A percentile compares a stretch with the other conserved stretches of the same genome.
Conservation (phyloP, 306 rosid genomes). For the Datisca glomerata region DNA sequence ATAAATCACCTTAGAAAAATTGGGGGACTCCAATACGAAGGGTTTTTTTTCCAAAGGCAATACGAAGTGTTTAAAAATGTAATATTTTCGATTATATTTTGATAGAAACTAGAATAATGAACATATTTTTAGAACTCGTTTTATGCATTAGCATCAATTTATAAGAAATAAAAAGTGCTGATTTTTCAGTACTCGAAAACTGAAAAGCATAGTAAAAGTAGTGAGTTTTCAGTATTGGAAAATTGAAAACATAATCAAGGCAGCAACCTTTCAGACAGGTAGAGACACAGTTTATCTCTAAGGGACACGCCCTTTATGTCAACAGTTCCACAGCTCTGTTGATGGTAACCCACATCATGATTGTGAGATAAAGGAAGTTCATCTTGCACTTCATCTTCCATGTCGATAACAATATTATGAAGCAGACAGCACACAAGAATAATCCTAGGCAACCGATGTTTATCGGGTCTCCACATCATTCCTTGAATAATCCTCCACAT, state of each 20-base stretch:
- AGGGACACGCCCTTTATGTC: conserved; percentile 47
- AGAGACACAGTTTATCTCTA: conserved; percentile 45
- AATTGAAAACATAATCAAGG: background rate
- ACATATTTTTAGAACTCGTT: too few species aligned
- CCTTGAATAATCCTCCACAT: conserved; percentile 89
- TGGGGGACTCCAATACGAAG: too few species aligned
- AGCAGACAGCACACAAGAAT: conserved; percentile 85
- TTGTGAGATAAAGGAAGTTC: conserved; percentile 35
- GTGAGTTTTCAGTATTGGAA: too few species aligned
- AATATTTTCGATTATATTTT: too few species aligned
- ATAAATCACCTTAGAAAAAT: too few species aligned
- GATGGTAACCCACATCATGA: conserved; percentile 63
- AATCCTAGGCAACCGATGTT: conserved; percentile 75
- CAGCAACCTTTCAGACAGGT: background rate
- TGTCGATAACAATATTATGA: conserved; percentile 74
- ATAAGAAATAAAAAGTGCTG: too few species aligned
- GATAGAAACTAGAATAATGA: too few species aligned
- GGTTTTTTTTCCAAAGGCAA: too few species aligned
- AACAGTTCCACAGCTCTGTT: conserved; percentile 44
- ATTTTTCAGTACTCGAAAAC: too few species aligned
- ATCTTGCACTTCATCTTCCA: conserved; percentile 39
- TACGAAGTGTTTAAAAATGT: too few species aligned
- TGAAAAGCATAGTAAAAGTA: too few species aligned
- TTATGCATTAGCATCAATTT: too few species aligned
- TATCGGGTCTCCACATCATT: conserved; percentile 94